Evolutionary conservation across 2,329 filamentous ascomycete species (phyloP).

Genomic region (Sarocladium kiliense): DNA sequence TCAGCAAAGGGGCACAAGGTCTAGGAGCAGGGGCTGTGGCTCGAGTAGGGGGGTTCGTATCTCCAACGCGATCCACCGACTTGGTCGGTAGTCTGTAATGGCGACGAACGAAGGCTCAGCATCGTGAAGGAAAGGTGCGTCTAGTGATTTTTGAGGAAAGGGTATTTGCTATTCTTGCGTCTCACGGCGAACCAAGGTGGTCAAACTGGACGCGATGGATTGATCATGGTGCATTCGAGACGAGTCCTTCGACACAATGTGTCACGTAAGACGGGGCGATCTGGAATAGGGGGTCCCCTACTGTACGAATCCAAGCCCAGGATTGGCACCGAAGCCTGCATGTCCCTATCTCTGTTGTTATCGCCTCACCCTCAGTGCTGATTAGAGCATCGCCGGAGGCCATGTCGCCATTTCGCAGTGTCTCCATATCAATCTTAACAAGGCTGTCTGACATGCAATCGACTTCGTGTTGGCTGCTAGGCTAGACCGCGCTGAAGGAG

Average conservation of each 20-base stretch:
- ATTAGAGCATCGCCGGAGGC: background rate
- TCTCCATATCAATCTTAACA: background rate
- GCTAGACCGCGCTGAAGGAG: no score
- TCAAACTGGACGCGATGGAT: no score
- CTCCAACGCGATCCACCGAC: background rate
- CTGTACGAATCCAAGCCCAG: no score
- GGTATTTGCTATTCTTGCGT: no score
- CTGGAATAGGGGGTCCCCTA: background rate
- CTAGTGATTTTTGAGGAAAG: no score
- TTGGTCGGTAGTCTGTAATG: background rate
- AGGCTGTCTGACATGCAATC: background rate
- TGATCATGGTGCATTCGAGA: no score
- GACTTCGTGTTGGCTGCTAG: background rate
- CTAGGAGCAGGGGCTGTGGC: background rate
- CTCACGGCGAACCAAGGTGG: no score
- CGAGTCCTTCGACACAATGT: no score
- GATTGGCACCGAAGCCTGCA: background rate
- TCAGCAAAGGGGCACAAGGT: no score
- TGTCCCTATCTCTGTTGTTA: background rate
- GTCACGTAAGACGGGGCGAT: background rate
- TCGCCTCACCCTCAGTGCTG: background rate
- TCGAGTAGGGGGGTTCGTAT: background rate
- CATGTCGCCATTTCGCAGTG: background rate
- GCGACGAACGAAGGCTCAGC: background rate
- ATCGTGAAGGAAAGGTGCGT: background rate